phyloP scores from a whole-genome alignment of 1,284 basidiomycete species.

The Austropuccinia psidii region DNA sequence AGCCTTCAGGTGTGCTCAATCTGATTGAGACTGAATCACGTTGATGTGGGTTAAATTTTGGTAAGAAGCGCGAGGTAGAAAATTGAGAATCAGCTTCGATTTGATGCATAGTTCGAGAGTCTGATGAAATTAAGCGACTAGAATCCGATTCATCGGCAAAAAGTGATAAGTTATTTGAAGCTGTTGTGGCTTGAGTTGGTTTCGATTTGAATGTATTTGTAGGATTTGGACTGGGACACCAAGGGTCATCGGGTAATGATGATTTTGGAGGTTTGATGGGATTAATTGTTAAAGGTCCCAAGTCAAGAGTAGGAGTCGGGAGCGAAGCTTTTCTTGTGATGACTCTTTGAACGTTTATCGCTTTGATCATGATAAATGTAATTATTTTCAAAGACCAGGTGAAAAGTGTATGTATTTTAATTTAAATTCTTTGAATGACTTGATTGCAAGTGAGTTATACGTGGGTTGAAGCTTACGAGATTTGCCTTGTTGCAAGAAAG shows the following conservation, averaged over 20 bases:
- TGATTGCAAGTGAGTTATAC: background rate
- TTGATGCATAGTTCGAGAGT: background rate
- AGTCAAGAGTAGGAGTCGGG: constrained; percentile 28
- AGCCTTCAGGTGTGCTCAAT: constrained; percentile 26
- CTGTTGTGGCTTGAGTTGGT: background rate
- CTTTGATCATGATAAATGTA: background rate
- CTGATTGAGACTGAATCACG: constrained; percentile 28
- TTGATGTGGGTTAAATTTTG: constrained; percentile 3
- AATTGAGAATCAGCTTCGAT: constrained; percentile 6
- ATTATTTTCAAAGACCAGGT: background rate
- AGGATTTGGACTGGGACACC: constrained; percentile 5
- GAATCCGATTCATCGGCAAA: constrained; percentile 14
- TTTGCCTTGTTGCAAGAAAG: constrained; percentile 70
- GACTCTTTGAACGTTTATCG: constrained; percentile 6
- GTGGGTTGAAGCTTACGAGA: constrained; percentile 42
- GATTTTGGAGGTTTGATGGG: background rate
- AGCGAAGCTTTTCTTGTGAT: constrained; percentile 19
- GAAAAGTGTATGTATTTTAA: background rate
- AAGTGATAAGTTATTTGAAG: constrained; percentile 3
- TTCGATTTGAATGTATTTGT: background rate
- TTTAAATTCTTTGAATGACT: background rate
- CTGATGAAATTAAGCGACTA: background rate
- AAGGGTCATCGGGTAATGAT: constrained; percentile 29
- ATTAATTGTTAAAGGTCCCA: background rate
- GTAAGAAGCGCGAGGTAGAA: constrained; percentile 9